Evolutionary conservation across 345 rosid species (phyloP).

Genomic region (Melaleuca alternifolia): DNA sequence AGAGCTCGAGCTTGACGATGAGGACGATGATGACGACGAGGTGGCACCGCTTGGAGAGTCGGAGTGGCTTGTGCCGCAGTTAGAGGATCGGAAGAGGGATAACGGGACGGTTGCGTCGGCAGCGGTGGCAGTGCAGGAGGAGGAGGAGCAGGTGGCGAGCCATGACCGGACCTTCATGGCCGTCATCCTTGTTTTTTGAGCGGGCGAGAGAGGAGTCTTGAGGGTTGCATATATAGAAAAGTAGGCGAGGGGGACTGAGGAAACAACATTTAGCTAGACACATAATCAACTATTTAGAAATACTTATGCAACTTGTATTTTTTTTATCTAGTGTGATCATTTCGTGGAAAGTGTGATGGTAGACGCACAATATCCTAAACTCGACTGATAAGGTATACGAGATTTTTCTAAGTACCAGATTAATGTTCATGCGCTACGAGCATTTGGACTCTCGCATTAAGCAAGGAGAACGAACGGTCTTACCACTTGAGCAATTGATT

Average conservation of each 20-base stretch:
- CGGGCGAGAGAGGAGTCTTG: neutral
- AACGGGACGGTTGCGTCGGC: slow-evolving; percentile 3
- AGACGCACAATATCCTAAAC: neutral
- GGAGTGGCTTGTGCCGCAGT: slow-evolving; percentile 7
- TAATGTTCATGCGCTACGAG: neutral
- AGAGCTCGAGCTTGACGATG: slow-evolving; percentile 9
- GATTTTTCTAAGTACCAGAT: neutral
- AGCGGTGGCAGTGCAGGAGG: slow-evolving; percentile 6
- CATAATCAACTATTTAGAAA: neutral
- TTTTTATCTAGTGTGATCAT: neutral
- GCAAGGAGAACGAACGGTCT: neutral
- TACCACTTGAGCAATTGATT: no score
- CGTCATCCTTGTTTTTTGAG: neutral
- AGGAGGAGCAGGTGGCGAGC: slow-evolving; percentile 18
- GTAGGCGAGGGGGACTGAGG: neutral
- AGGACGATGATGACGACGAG: slow-evolving; percentile 7
- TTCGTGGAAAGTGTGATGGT: neutral
- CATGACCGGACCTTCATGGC: slow-evolving; percentile 41
- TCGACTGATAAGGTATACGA: no score
- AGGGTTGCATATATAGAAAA: no score
- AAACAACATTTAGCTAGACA: neutral
- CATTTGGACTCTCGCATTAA: neutral
- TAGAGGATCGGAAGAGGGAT: neutral
- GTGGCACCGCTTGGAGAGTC: slow-evolving; percentile 10
- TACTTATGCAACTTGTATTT: neutral